Base-by-base conservation (phyloP, 2,329 filamentous ascomycete species). In the Stenocarpella maydis region DNA sequence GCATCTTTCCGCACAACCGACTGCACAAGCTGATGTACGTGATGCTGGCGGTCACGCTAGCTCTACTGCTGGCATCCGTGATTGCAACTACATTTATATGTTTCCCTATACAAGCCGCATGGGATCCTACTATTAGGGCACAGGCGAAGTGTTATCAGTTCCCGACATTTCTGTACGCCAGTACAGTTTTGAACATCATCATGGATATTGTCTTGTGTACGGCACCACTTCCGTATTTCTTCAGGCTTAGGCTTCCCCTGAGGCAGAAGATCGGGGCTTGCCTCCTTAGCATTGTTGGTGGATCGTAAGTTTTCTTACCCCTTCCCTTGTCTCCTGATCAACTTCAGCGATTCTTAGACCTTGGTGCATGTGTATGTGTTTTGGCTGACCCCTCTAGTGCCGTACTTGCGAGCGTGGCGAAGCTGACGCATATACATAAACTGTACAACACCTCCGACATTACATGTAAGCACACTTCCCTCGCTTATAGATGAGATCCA, bases 251-350 rank as follows among this genome's bases (percentile, higher is more conserved):
- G 37, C 63, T 69, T 4, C 52, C 61, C 34, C 52, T 39, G 52
- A 69, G 61, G 63, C 68, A 69, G 68, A 69, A 61, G 26, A 34
- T 43, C 15, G 55, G 50, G 19, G 63, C 63, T 39, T 69, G 60
- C 37, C 39, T 66, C 12, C 63, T 69, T 17, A 52, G 58, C 68
- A 60, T 60, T 49, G 45, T 61, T 54, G 68, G 68, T 24, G 68
- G 68, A 21, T 47, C 50, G 68, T 69, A 41, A 69, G 61, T 69
- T 34, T 19, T n/a, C n/a, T 26, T 14, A 7, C 21, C 19, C 3
- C 4, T 2, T 2, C 19, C 3, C 4, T 2, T 2, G 10, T 24
- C 17, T n/a, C 26, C n/a, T 61, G 12, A 17, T 3, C 2, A 2
- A n/a, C n/a, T n/a, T n/a, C n/a, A 17, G 14, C 34, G 14, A 17